phyloP scores from a whole-genome alignment of 2,329 filamentous ascomycete genomes.

The Chlorencoelia australis region DNA sequence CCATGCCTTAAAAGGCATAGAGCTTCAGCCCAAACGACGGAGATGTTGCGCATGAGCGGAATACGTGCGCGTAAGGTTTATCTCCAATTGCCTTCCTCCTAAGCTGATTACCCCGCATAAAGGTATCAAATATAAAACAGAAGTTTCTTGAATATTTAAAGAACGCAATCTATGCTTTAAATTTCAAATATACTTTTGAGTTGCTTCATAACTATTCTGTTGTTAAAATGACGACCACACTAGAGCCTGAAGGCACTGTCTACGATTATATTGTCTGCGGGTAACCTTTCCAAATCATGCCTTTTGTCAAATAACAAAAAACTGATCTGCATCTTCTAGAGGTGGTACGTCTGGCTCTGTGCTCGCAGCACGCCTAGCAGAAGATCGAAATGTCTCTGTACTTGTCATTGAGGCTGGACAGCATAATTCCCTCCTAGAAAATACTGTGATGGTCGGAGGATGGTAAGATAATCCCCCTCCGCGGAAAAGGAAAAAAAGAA shows the following conservation, averaged over 20 bases:
- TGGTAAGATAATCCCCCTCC: slow-evolving; percentile 20
- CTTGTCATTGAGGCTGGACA: slow-evolving; percentile 40
- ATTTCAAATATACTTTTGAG: too few relatives aligned
- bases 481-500: too few relatives aligned
- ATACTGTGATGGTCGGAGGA: slow-evolving; percentile 41
- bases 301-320: not conserved
- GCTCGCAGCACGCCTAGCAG: slow-evolving; percentile 42
- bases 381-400: slow-evolving; percentile 37
- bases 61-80: too few relatives aligned
- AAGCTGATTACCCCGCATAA: too few relatives aligned
- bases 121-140: too few relatives aligned
- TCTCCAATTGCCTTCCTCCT: too few relatives aligned
- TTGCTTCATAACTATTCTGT: too few relatives aligned
- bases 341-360: slow-evolving; percentile 39
- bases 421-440: slow-evolving; percentile 35
- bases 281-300: slow-evolving; percentile 6
- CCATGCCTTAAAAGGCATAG: too few relatives aligned
- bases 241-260: slow-evolving; percentile 9
- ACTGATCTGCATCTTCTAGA: slow-evolving; percentile 15
- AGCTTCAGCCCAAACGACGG: too few relatives aligned
- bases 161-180: too few relatives aligned
- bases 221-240: slow-evolving; percentile 12
- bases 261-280: slow-evolving; percentile 24
- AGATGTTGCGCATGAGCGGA: too few relatives aligned
- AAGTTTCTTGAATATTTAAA: too few relatives aligned